Conservation (phyloP, 75 land plant genomes). For the Pinus taeda region DNA sequence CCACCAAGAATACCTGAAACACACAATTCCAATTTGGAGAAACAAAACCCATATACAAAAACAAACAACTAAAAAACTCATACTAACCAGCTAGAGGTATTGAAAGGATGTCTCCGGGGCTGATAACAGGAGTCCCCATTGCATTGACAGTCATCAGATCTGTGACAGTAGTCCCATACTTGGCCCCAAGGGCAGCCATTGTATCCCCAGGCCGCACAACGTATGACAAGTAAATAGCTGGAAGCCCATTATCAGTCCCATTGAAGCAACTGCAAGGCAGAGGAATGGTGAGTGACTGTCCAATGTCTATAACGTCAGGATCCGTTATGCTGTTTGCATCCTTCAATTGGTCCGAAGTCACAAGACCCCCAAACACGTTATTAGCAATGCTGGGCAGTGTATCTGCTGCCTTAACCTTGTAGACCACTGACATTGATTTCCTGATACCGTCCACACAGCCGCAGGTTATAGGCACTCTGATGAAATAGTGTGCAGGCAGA, state of each 20-base stretch:
- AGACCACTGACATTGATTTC: constrained; percentile 30
- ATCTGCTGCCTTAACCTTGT: constrained; percentile 61
- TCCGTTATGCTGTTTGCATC: constrained; percentile 47
- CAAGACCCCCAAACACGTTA: constrained; percentile 49
- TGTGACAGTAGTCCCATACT: constrained; percentile 46
- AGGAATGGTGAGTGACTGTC: constrained; percentile 48
- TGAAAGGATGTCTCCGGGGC: constrained; percentile 56
- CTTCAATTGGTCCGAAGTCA: constrained; percentile 57
- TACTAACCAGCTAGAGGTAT: constrained; percentile 63
- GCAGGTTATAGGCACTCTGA: constrained; percentile 59
- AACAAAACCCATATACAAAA: neutral
- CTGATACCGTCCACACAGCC: constrained; percentile 64
- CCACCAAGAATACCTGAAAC: no score
- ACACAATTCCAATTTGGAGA: no score
- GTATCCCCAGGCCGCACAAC: constrained; percentile 50
- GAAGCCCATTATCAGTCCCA: constrained; percentile 42
- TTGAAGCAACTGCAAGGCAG: constrained; percentile 78
- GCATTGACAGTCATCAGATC: constrained; percentile 77
- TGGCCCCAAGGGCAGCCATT: constrained; percentile 39
- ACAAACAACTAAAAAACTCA: constrained; percentile 1
- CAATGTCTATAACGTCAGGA: constrained; percentile 39
- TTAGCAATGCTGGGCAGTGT: constrained; percentile 50
- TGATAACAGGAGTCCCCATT: constrained; percentile 42
- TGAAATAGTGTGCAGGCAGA: constrained; percentile 48
- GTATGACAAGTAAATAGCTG: constrained; percentile 59